phyloP scores from a whole-genome alignment of 768 basidiomycete genomes.

The Tulasnella calospora region DNA sequence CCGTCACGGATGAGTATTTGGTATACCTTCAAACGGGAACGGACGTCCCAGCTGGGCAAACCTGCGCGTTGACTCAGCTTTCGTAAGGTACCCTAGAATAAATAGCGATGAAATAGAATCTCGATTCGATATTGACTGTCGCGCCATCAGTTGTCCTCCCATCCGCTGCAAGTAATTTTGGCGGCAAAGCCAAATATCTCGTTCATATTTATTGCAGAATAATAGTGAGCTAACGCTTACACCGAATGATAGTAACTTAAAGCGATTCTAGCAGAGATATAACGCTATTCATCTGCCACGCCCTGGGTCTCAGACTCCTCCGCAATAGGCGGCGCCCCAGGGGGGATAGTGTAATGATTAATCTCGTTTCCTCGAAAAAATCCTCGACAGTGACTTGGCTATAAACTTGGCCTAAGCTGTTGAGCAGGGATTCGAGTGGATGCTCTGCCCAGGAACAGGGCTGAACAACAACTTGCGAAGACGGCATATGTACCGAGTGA shows the following conservation, averaged over 20 bases:
- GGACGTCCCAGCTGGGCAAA: background rate
- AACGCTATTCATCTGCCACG: no score
- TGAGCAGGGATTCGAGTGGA: background rate
- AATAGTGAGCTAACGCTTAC: no score
- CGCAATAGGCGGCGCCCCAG: no score
- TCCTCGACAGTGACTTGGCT: background rate
- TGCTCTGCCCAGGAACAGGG: background rate
- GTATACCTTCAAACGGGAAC: background rate
- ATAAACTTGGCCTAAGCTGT: background rate
- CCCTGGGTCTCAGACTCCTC: no score
- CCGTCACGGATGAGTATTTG: background rate
- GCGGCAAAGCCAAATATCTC: no score
- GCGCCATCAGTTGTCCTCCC: no score
- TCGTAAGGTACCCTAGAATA: background rate
- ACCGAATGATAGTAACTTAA: no score
- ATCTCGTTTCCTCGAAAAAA: background rate
- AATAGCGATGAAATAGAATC: background rate
- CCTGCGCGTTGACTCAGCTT: background rate
- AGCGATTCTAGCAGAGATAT: no score
- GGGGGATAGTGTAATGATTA: background rate
- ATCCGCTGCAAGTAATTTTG: no score
- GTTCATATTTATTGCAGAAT: no score
- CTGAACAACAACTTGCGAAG: background rate
- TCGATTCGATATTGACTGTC: no score
- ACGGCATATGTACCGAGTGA: background rate